Conservation (phyloP, 2,329 filamentous ascomycete species). For the Aphanocladium album region DNA sequence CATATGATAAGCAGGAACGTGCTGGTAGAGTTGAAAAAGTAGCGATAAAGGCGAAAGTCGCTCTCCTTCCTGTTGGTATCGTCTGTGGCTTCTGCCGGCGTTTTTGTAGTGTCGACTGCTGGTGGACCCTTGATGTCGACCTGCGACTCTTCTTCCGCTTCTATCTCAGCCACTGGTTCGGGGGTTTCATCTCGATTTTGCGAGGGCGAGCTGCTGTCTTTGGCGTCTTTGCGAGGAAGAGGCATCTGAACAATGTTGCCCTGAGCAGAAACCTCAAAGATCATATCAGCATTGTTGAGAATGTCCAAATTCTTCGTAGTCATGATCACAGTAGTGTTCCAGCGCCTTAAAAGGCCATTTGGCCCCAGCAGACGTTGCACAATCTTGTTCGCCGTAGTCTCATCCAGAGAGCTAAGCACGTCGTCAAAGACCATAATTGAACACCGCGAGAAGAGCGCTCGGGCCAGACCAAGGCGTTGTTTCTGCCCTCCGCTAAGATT, state of each 20-base stretch:
- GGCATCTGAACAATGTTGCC: background rate
- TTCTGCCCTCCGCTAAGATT: slow-evolving; percentile 5
- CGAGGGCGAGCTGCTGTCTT: background rate
- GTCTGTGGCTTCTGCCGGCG: background rate
- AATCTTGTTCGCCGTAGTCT: slow-evolving; percentile 1
- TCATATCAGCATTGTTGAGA: background rate
- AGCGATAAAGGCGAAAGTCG: background rate
- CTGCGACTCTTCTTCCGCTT: background rate
- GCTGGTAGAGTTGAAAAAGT: background rate
- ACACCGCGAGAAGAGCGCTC: slow-evolving; percentile 10
- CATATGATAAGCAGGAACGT: background rate
- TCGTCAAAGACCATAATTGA: slow-evolving; percentile 15
- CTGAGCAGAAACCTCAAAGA: background rate
- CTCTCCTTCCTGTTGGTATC: background rate
- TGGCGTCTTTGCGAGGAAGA: background rate
- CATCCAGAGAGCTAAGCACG: slow-evolving; percentile 15
- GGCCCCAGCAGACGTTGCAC: slow-evolving; percentile 2
- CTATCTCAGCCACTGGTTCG: background rate
- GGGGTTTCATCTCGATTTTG: background rate
- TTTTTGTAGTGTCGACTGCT: background rate
- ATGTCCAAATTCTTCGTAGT: background rate
- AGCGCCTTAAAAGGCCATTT: slow-evolving; percentile 11
- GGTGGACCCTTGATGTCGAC: background rate
- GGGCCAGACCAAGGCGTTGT: slow-evolving; percentile 1
- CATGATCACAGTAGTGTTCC: slow-evolving; percentile 13